phyloP scores from a whole-genome alignment of 2,329 filamentous ascomycete genomes.

The Cordyceps cicadae region DNA sequence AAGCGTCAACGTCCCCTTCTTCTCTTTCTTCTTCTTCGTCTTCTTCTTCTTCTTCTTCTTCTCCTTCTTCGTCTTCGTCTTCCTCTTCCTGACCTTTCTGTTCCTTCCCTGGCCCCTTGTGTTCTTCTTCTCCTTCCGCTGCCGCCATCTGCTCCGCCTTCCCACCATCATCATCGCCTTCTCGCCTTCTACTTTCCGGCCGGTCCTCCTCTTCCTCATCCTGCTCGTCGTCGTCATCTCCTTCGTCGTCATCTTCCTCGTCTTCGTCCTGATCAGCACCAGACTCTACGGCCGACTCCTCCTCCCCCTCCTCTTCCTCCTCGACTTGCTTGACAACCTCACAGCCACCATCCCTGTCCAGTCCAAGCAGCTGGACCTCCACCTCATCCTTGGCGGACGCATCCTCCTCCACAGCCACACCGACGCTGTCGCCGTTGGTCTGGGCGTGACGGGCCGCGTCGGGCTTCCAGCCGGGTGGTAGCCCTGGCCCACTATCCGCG shows the following conservation, averaged over 20 bases:
- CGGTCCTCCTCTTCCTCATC: neutral
- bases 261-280: neutral
- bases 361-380: slow-evolving; percentile 22
- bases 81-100: neutral
- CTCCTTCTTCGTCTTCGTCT: neutral
- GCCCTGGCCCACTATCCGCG: slow-evolving; percentile 54
- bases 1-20: slow-evolving; percentile 25
- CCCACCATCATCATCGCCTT: neutral
- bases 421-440: slow-evolving; percentile 11
- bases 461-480: slow-evolving; percentile 49
- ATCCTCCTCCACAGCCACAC: slow-evolving; percentile 17
- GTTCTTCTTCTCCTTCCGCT: neutral
- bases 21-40: neutral
- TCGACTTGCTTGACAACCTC: slow-evolving; percentile 14
- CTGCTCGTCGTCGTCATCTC: slow-evolving; percentile 11
- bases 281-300: neutral
- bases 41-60: neutral
- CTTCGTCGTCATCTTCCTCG: slow-evolving; percentile 18
- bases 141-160: neutral
- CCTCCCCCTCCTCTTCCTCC: slow-evolving; percentile 15
- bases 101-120: neutral
- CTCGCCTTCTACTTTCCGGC: neutral
- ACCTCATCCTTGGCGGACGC: slow-evolving; percentile 26
- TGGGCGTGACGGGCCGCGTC: slow-evolving; percentile 16
- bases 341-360: slow-evolving; percentile 12